Evolutionary conservation across 345 rosid species (phyloP), one percentile per base, ranked within the genome.

Genomic region (Hypericum androsaemum): DNA sequence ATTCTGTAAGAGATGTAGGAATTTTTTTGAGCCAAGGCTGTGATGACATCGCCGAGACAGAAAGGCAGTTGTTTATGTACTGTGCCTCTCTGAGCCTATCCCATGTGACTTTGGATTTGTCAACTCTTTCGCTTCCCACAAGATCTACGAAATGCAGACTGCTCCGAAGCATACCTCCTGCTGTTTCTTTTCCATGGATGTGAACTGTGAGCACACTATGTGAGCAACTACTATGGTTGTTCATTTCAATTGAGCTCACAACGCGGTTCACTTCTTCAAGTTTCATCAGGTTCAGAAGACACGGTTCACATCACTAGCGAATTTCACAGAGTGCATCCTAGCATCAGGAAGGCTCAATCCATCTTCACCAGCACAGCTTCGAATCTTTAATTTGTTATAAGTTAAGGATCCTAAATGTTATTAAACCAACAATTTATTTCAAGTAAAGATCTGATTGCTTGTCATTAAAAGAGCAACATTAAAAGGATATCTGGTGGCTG

Each of bases 61-160:
- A 84, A 46, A 90, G 89, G 28, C 96, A 88, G 70, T 83, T 88
- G 58, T 90, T 90, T 51, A 90, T 90, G 56, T 78, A 78, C 53
- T 77, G 94, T 41, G 96, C 96, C 73, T 90, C 98, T 73, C 77
- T 90, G 38, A 90, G 82, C 63, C 95, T 74, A 57, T 84, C 96
- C 65, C 96, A 96, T 12, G 92, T 82, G 45, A 84, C 98, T 75
- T 84, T 95, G 47, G 98, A 79, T 69, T 84, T 90, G 61, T 87
- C 95, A 52, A 90, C 89, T 53, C 96, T 75, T 67, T 92, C 98
- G 58, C 98, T 88, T 62, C 98, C 95, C 38, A 96, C 96, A 60
- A 88, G 95, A 72, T 92, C 98, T 39, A 92, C 96, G 74, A 92
- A 63, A 71, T 92, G 98, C 76, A 92, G 74, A 70, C 94, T 80